Base-by-base conservation (phyloP, 495 filamentous ascomycete genomes). In the Hyaloscypha hepaticicola region DNA sequence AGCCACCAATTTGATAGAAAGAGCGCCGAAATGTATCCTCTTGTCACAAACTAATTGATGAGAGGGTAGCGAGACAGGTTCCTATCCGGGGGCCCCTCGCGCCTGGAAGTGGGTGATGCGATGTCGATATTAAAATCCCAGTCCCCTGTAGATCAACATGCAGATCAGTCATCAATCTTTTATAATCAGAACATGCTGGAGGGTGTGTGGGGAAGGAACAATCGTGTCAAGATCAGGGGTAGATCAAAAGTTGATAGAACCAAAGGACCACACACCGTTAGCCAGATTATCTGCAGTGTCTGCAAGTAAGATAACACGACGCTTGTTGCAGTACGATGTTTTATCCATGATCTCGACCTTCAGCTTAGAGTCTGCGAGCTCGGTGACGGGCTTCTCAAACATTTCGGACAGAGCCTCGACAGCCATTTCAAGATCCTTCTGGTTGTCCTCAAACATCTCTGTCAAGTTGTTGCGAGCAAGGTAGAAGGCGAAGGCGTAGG, bases 311-410 rank as follows among this genome's bases (percentile, higher is more conserved):
- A 98, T 97, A 48, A 97, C 82, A 60, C 96, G 83, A 48, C 95
- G 85, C 74, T 93, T 94, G 72, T 89, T 96, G 79, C 96, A 98
- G 72, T 98, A 99, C 0, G 91, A 80, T 22, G 95, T 99, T 81
- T 96, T 97, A 72, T 99, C 93, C 86, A 99, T 88, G 74, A 99
- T 98, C 64, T 97, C 95, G 21, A 96, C 92, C 80, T 97, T 98
- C 62, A 96, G 82, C 66, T 83, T 82, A 0, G 76, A 53, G 21
- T 87, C 83, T 12, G 90, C 83, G 5, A 99, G 82, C 66, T 98
- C 93, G 8, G 87, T 75, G 16, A 91, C 90, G 0, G 92, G 91
- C 78, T 96, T 96, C 81, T 98, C 95, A 71, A 99, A 99, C 90
- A 99, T 96, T 76, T 96, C 93, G 53, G 90, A 95, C 55, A 99